A percentile compares a stretch with the other conserved stretches of the same genome.
phyloP scores from a whole-genome alignment of 495 filamentous ascomycete genomes.

The Aspergillus ellipticus region DNA sequence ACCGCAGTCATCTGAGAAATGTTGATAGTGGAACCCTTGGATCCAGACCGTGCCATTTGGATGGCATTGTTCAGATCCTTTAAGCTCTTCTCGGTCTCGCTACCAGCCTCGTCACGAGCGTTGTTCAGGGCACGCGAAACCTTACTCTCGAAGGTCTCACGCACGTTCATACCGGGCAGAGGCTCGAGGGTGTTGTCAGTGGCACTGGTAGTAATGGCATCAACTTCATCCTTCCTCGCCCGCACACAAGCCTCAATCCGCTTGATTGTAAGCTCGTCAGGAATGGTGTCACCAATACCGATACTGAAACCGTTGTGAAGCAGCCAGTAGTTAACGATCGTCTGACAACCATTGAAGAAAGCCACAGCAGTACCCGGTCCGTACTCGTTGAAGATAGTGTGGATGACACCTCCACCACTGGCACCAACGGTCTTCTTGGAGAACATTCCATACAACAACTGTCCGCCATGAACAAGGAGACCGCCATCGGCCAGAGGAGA shows the following conservation, averaged over 20 bases:
- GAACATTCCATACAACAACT: constrained; percentile 85
- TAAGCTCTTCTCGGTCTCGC: constrained; percentile 80
- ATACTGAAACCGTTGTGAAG: constrained; percentile 98
- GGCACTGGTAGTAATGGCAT: constrained; percentile 65
- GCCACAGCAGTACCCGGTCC: constrained; percentile 77
- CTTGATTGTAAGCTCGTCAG: constrained; percentile 75
- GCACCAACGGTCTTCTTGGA: constrained; percentile 94
- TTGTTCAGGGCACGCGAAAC: constrained; percentile 90
- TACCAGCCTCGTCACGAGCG: constrained; percentile 93
- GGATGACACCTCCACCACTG: constrained; percentile 79
- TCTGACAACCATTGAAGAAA: constrained; percentile 94
- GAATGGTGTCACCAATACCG: constrained; percentile 97
- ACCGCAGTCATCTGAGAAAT: constrained; percentile 99
- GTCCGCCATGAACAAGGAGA: constrained; percentile 76
- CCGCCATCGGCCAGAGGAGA: constrained; percentile 74
- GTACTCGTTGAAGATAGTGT: constrained; percentile 94
- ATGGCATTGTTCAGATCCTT: constrained; percentile 95
- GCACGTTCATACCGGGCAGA: constrained; percentile 93
- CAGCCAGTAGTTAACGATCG: constrained; percentile 94
- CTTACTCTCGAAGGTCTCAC: constrained; percentile 95
- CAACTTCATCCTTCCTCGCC: constrained; percentile 75
- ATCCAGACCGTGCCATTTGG: constrained; percentile 92
- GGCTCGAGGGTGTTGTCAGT: constrained; percentile 83
- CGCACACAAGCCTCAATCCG: constrained; percentile 76
- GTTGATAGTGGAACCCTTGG: constrained; percentile 97